Conservation (phyloP, 208 protist species). For the Leishmania major region DNA sequence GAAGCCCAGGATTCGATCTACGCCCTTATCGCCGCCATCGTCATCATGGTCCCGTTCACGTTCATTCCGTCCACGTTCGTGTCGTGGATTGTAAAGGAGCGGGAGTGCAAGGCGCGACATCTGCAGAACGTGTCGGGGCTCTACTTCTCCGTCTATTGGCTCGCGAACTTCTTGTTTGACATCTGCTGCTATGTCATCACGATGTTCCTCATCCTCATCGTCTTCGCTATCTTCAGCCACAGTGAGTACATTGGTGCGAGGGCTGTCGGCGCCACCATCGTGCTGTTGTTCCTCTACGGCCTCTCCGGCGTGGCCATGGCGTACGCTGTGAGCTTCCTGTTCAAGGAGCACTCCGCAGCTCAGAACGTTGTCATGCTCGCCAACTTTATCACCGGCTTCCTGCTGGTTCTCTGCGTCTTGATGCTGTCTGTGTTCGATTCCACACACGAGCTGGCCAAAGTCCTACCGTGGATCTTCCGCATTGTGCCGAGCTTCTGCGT, state of each 20-base stretch:
- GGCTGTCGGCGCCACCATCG: conserved; percentile 46
- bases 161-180: conserved; percentile 83
- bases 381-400: conserved; percentile 83
- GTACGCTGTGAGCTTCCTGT: conserved; percentile 71
- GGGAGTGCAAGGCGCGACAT: conserved; percentile 63
- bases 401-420: conserved; percentile 59
- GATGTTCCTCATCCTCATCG: conserved; percentile 58
- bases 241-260: conserved; percentile 56
- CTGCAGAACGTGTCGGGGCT: conserved; percentile 76
- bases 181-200: conserved; percentile 63
- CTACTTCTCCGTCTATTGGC: conserved; percentile 67
- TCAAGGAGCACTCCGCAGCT: conserved; percentile 64
- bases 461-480: conserved; percentile 63
- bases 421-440: conserved; percentile 49
- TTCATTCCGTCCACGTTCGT: conserved; percentile 75
- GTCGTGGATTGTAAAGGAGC: conserved; percentile 80
- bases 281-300: conserved; percentile 70
- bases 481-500: conserved; percentile 77
- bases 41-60: conserved; percentile 74
- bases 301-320: conserved; percentile 56
- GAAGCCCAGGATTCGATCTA: conserved; percentile 34
- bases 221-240: conserved; percentile 61
- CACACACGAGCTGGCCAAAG: conserved; percentile 42
- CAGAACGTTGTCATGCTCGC: conserved; percentile 69
- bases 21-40: conserved; percentile 55